phyloP scores from a whole-genome alignment of 139 green algal genomes.

The Klebsormidium nitens region DNA sequence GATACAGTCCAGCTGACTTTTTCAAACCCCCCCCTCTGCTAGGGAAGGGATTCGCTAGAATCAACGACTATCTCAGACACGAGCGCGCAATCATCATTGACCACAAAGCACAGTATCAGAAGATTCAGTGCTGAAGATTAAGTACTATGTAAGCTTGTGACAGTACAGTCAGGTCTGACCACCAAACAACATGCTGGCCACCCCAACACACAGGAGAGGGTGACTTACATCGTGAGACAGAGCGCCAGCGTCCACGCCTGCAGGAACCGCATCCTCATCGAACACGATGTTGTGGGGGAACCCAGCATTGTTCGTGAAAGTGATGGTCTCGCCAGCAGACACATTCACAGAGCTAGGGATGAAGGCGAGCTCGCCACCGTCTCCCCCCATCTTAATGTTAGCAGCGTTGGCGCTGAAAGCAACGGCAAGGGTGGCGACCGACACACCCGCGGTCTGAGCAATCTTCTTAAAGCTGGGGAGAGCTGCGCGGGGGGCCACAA shows the following conservation, averaged over 20 bases:
- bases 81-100: too few relatives aligned
- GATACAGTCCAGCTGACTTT: too few relatives aligned
- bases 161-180: too few relatives aligned
- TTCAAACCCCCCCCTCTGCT: too few relatives aligned
- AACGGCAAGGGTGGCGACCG: slow-evolving; percentile 63
- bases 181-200: too few relatives aligned
- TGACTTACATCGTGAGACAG: slow-evolving; percentile 79
- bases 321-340: slow-evolving; percentile 70
- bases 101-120: too few relatives aligned
- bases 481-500: slow-evolving; percentile 10
- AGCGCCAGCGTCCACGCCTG: slow-evolving; percentile 74
- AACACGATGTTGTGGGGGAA: slow-evolving; percentile 88
- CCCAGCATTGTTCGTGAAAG: slow-evolving; percentile 56
- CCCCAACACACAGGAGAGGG: too few relatives aligned
- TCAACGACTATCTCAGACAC: too few relatives aligned
- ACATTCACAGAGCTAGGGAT: slow-evolving; percentile 54
- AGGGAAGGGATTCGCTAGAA: too few relatives aligned
- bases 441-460: slow-evolving; percentile 45
- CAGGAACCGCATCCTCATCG: slow-evolving; percentile 85
- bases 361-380: slow-evolving; percentile 69
- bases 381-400: slow-evolving; percentile 74
- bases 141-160: too few relatives aligned
- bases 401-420: slow-evolving; percentile 63
- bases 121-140: too few relatives aligned
- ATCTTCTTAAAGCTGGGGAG: background rate